Evolutionary conservation across 176 grass and related monocot species (phyloP).

Genomic region (Ensete glaucum): DNA sequence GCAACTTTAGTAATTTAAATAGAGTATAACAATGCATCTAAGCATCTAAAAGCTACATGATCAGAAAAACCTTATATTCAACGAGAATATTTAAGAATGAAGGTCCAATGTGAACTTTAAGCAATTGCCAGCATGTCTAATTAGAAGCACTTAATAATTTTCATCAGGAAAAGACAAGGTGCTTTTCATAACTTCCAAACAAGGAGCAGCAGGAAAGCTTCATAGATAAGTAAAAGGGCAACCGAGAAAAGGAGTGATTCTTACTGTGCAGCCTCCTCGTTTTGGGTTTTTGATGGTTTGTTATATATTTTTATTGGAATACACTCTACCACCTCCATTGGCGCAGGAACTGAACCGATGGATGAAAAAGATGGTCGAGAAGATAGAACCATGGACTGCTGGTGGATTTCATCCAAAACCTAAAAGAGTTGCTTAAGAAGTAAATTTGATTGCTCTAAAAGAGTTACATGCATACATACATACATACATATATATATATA

Average conservation of each 20-base stretch:
- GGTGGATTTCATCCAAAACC: conserved; percentile 99
- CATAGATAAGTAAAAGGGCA: background rate
- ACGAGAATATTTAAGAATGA: too few relatives aligned
- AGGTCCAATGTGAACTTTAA: too few relatives aligned
- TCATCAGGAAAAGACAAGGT: background rate
- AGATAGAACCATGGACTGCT: conserved; percentile 78
- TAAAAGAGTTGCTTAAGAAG: conserved; percentile 25
- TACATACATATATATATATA: too few relatives aligned
- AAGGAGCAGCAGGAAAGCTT: background rate
- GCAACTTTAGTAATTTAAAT: too few relatives aligned
- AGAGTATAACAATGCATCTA: too few relatives aligned
- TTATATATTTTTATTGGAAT: conserved; percentile 72
- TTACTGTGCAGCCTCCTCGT: conserved; percentile 70
- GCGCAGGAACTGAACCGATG: conserved; percentile 86
- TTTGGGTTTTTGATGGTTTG: conserved; percentile 51
- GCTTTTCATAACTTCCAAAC: background rate
- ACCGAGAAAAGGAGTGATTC: conserved; percentile 14
- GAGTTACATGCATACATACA: too few relatives aligned
- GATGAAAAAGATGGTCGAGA: conserved; percentile 82
- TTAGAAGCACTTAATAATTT: background rate
- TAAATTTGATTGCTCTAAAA: background rate
- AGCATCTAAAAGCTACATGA: too few relatives aligned
- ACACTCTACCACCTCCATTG: conserved; percentile 74
- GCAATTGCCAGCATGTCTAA: too few relatives aligned
- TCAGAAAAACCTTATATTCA: too few relatives aligned